These are phyloP conservation scores for Globisporangium rhizosaccharum DNA, from an alignment of 352 stramenopile species.

Conservation along the genomic window DNA sequence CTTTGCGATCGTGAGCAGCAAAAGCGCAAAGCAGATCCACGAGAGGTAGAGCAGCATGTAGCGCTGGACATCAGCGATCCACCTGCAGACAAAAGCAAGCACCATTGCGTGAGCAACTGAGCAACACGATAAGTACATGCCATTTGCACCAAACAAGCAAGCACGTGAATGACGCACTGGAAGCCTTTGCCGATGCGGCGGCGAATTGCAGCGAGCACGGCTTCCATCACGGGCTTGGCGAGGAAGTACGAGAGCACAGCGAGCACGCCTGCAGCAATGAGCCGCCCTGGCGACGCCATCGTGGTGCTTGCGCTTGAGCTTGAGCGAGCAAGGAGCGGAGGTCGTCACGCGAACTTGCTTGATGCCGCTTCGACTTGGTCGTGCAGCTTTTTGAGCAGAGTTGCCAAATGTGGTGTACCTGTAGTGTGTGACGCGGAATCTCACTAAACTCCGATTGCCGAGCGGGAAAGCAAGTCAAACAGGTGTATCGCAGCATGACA, in stretches of 20 bases:
- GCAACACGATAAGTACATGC: not conserved
- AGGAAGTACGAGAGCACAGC: slow-evolving; percentile 47
- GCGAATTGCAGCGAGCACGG: slow-evolving; percentile 44
- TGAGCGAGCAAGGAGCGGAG: not conserved
- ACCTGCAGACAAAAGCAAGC: slow-evolving; percentile 23
- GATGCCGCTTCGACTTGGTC: not conserved
- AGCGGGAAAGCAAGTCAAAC: too few species aligned
- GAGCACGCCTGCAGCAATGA: slow-evolving; percentile 40
- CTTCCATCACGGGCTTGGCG: slow-evolving; percentile 40
- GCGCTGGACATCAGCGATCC: slow-evolving; percentile 74
- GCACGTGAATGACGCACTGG: slow-evolving; percentile 18
- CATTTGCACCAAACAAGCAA: not conserved
- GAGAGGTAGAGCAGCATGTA: slow-evolving; percentile 75
- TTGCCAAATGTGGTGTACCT: not conserved
- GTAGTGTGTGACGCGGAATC: not conserved
- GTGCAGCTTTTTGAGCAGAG: not conserved
- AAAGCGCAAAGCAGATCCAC: slow-evolving; percentile 50
- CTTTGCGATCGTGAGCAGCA: slow-evolving; percentile 42
- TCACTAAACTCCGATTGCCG: not conserved
- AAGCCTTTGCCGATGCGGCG: slow-evolving; percentile 58
- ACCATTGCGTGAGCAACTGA: not conserved
- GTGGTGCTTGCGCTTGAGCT: not conserved
- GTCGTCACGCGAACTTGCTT: too few species aligned
- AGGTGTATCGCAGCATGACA: too few species aligned
- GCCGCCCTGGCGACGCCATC: slow-evolving; percentile 49